These are phyloP conservation scores for Amanita polypyramis DNA, from an alignment of 768 basidiomycete species.

Conservation along the genomic window DNA sequence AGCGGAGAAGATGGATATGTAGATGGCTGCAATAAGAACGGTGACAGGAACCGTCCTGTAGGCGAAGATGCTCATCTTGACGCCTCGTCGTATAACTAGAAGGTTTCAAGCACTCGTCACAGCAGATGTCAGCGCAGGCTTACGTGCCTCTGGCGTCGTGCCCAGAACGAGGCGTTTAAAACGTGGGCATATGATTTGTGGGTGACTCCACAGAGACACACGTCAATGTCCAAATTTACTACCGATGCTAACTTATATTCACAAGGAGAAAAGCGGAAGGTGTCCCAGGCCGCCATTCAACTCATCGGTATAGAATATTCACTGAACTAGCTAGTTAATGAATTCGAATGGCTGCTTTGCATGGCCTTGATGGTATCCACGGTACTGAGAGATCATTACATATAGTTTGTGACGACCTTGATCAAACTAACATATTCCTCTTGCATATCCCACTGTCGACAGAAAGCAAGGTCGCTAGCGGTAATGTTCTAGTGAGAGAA, in stretches of 20 bases:
- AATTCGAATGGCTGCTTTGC: too few relatives aligned
- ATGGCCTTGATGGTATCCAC: slow-evolving; percentile 1
- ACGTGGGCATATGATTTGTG: too few relatives aligned
- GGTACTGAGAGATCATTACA: too few relatives aligned
- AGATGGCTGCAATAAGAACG: slow-evolving; percentile 35
- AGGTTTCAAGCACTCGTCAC: background rate
- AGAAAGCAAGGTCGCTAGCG: slow-evolving; percentile 21
- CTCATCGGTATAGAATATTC: too few relatives aligned
- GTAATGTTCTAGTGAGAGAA: slow-evolving; percentile 24
- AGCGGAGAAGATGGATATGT: slow-evolving; percentile 33
- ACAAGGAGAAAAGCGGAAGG: slow-evolving; percentile 13
- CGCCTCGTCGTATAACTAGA: background rate
- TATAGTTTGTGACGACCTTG: background rate
- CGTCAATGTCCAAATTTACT: too few relatives aligned
- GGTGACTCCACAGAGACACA: too few relatives aligned
- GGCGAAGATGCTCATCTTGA: background rate
- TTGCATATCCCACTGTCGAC: slow-evolving; percentile 6
- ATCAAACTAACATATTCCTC: background rate
- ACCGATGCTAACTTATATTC: too few relatives aligned
- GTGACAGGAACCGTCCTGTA: slow-evolving; percentile 19
- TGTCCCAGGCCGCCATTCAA: too few relatives aligned
- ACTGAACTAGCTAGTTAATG: too few relatives aligned
- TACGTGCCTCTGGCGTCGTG: background rate
- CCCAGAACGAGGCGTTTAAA: background rate
- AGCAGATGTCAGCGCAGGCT: background rate